Evolutionary conservation across 768 basidiomycete species (phyloP).

Genomic region (Mycena sanguinolenta): DNA sequence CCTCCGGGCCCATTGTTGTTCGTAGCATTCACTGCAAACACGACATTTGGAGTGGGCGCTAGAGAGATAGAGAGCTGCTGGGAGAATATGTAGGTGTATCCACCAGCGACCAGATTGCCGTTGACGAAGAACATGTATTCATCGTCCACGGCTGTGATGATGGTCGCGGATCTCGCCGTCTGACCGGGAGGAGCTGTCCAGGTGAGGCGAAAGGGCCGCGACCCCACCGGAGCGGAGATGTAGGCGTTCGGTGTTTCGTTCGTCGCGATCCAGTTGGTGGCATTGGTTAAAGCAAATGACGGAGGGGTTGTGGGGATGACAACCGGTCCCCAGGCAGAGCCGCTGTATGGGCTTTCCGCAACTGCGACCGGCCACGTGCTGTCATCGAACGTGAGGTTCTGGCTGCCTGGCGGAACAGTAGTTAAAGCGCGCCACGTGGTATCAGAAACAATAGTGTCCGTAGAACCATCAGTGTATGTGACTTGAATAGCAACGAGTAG

Average conservation of each 20-base stretch:
- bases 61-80: constrained; percentile 33
- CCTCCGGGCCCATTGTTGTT: constrained; percentile 32
- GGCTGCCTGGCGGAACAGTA: constrained; percentile 43
- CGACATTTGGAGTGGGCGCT: constrained; percentile 27
- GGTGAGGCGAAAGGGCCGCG: constrained; percentile 46
- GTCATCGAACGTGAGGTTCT: constrained; percentile 46
- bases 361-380: constrained; percentile 46
- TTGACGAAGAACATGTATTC: constrained; percentile 46
- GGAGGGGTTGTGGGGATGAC: constrained; percentile 33
- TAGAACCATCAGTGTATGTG: constrained; percentile 46
- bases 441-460: constrained; percentile 47
- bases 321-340: constrained; percentile 30
- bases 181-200: constrained; percentile 40
- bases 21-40: constrained; percentile 37
- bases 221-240: constrained; percentile 37
- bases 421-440: constrained; percentile 44
- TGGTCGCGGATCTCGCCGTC: constrained; percentile 38
- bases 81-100: constrained; percentile 20
- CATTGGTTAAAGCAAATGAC: constrained; percentile 37
- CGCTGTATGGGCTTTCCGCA: constrained; percentile 36
- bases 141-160: constrained; percentile 43
- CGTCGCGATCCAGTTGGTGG: constrained; percentile 49
- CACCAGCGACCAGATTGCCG: constrained; percentile 41
- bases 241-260: constrained; percentile 36
- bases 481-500: constrained; percentile 47